Base-by-base conservation (phyloP, 805 yeast species). In the Wickerhamiella parazyma region DNA sequence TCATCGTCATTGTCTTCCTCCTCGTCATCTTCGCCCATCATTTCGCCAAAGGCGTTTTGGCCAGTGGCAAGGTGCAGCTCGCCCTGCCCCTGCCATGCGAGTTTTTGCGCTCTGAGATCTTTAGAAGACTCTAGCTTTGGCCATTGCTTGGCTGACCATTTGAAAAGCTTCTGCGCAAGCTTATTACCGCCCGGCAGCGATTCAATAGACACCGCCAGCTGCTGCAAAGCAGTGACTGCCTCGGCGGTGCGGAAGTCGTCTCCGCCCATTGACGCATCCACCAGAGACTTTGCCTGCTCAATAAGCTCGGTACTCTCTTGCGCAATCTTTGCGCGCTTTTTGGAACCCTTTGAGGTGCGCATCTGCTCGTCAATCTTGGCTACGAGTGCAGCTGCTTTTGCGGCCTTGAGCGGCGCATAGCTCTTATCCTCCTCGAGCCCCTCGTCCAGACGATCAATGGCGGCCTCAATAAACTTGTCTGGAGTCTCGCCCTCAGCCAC, bases 361-460 rank as follows among this genome's bases (percentile, higher is more conserved):
- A 41, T 9, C 21, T 19, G 1, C 26, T 34, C 38, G 25, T 35
- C 41, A 35, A 38, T n/a, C 31, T 39, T 38, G 35, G 40, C 41
- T 4, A 41, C 54, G 3, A 28, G 20, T 6, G 45, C 48, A 12
- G 48, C 36, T 24, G 51, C 56, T 5, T 36, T 19, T 10, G 47
- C 51, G n/a, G 54, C 55, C 9, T 44, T 28, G 3, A 49, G 51
- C 11, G 39, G 37, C 4, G 26, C 31, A 16, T 35, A 33, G 12
- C 17, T 22, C 12, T 36, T 36, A 8, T 33, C 50, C 25, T 29
- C 57, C 9, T 66, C 71, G 35, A 75, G 60, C 0, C 94, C 94
- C 11, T 65, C 52, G 6, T 69, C 70, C 21, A 75, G 65, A 50
- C 94, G 71, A 47, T 84, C 95, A 18, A 80, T 48, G 1, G 94